A percentile compares a stretch with the other conserved stretches of the same genome.
phyloP scores from a whole-genome alignment of 176 grass and related monocot species.

The Aegilops longissima region DNA sequence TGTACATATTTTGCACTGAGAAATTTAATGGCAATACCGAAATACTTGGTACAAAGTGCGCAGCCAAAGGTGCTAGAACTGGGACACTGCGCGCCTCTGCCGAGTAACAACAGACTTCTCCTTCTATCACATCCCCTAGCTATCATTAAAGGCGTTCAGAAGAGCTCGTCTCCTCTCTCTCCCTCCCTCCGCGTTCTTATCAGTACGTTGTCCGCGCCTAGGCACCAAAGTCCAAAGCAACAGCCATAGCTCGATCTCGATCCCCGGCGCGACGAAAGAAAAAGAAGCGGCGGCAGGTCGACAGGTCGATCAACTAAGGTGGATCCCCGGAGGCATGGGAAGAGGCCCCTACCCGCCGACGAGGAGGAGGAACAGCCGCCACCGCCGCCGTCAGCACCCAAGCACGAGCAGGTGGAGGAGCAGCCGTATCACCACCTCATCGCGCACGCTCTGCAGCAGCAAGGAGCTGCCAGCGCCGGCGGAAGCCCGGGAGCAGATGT shows the following conservation, averaged over 20 bases:
- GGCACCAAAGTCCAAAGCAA: conserved; percentile 30
- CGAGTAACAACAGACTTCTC: background rate
- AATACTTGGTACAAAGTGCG: background rate
- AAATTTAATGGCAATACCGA: too few species aligned
- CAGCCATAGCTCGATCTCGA: background rate
- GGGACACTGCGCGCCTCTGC: background rate
- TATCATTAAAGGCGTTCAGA: conserved; percentile 13
- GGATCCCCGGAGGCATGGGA: conserved; percentile 90
- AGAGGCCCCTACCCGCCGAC: conserved; percentile 76
- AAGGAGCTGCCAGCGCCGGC: background rate
- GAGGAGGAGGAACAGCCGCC: conserved; percentile 43
- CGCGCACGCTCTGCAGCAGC: background rate
- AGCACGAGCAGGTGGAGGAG: conserved; percentile 43
- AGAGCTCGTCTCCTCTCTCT: conserved; percentile 4
- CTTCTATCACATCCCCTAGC: background rate
- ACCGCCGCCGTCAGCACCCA: background rate
- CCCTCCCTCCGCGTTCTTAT: conserved; percentile 36
- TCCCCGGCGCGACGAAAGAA: conserved; percentile 2
- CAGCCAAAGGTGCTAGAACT: conserved; percentile 9
- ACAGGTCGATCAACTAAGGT: conserved; percentile 42
- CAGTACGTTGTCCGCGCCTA: background rate
- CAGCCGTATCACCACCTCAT: background rate
- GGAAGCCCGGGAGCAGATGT: background rate
- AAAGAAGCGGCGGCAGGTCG: background rate
- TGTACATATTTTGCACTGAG: too few species aligned